Evolutionary conservation across 306 rosid species (phyloP).

Genomic region (Alnus rubra): DNA sequence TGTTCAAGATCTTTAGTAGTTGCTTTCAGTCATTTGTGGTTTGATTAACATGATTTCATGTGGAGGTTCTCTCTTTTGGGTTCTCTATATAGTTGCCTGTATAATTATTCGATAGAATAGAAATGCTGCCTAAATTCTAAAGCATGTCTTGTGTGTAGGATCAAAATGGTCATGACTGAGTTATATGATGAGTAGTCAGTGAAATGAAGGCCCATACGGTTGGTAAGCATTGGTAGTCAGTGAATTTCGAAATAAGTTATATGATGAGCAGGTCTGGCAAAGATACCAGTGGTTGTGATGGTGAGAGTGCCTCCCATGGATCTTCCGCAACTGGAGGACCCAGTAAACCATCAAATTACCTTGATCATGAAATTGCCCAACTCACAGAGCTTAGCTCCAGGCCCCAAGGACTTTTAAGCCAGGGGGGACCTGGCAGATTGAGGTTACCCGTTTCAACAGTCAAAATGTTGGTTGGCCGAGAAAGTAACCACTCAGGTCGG

Average conservation of each 20-base stretch:
- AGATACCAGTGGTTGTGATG: slow-evolving; percentile 28
- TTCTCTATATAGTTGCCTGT: background rate
- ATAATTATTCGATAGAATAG: background rate
- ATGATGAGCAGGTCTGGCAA: slow-evolving; percentile 46
- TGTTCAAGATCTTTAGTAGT: background rate
- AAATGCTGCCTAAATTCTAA: background rate
- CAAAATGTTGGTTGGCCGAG: slow-evolving; percentile 51
- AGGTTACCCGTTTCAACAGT: slow-evolving; percentile 49
- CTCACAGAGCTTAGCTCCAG: slow-evolving; percentile 45
- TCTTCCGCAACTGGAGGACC: slow-evolving; percentile 24
- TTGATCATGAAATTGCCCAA: slow-evolving; percentile 60
- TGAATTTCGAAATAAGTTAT: slow-evolving; percentile 13
- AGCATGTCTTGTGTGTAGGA: background rate
- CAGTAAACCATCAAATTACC: slow-evolving; percentile 28
- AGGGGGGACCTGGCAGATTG: slow-evolving; percentile 36
- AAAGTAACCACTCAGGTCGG: slow-evolving; percentile 49
- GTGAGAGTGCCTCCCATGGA: slow-evolving; percentile 23
- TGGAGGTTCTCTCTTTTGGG: background rate
- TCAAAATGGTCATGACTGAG: background rate
- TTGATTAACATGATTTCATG: background rate
- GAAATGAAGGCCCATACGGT: background rate
- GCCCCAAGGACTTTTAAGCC: slow-evolving; percentile 41
- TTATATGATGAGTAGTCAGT: background rate
- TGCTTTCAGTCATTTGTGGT: background rate
- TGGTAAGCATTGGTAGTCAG: slow-evolving; percentile 4